Evolutionary conservation across 257 asterid species (phyloP).

Genomic region (Agastache rugosa): DNA sequence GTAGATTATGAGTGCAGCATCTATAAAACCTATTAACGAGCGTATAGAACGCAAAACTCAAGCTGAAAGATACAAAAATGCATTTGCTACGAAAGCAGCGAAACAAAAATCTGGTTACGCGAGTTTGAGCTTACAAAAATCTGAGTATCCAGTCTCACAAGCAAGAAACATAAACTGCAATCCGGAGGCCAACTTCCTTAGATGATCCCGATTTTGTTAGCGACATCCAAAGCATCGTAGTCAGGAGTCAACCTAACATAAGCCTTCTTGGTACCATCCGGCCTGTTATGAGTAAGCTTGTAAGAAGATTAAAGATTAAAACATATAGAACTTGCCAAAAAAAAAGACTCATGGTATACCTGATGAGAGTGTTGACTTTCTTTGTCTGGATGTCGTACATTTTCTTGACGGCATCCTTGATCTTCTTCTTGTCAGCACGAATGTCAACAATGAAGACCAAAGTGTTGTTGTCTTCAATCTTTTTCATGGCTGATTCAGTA

Average conservation of each 20-base stretch:
- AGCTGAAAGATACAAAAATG: too few relatives aligned
- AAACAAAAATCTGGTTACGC: slow-evolving; percentile 1
- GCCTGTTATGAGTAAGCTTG: slow-evolving; percentile 38
- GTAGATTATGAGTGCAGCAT: too few relatives aligned
- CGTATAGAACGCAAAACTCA: too few relatives aligned
- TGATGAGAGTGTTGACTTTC: slow-evolving; percentile 59
- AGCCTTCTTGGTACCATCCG: slow-evolving; percentile 67
- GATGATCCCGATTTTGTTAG: slow-evolving; percentile 59
- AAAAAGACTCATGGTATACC: slow-evolving; percentile 30
- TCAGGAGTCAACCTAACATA: slow-evolving; percentile 60
- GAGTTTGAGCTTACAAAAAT: slow-evolving; percentile 34
- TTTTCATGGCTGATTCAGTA: slow-evolving; percentile 64
- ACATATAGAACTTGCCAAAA: background rate
- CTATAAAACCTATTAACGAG: too few relatives aligned
- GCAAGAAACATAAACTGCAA: background rate
- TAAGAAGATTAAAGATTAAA: background rate
- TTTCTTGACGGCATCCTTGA: slow-evolving; percentile 60
- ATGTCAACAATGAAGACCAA: slow-evolving; percentile 59
- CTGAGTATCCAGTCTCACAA: slow-evolving; percentile 4
- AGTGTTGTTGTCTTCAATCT: slow-evolving; percentile 61
- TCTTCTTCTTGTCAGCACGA: slow-evolving; percentile 59
- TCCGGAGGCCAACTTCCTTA: background rate
- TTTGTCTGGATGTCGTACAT: slow-evolving; percentile 58
- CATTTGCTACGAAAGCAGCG: too few relatives aligned
- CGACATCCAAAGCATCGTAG: slow-evolving; percentile 62